Conservation (phyloP, 108 stramenopile species). For the Nitzschia sp. region DNA sequence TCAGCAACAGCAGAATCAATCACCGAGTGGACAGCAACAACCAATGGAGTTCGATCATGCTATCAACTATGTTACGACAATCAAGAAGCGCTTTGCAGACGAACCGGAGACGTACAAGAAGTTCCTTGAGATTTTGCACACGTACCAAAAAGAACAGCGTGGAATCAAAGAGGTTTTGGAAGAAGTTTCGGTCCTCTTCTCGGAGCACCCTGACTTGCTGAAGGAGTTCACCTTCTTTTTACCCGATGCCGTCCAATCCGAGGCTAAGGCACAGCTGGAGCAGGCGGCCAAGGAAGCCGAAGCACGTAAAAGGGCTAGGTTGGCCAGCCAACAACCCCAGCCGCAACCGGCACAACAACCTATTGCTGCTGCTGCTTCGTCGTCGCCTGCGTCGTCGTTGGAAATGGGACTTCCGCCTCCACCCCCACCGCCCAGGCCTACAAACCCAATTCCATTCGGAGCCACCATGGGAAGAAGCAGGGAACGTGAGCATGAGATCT, state of each 20-base stretch:
- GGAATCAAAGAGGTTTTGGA: constrained; percentile 97
- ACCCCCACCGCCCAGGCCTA: constrained; percentile 21
- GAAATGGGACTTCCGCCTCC: background rate
- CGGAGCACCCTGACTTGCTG: constrained; percentile 97
- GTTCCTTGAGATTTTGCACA: constrained; percentile 99
- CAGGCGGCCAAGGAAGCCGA: constrained; percentile 83
- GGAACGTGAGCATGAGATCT: constrained; percentile 75
- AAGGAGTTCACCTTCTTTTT: constrained; percentile 99
- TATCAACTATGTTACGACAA: constrained; percentile 97
- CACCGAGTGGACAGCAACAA: constrained; percentile 17
- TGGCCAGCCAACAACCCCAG: constrained; percentile 16
- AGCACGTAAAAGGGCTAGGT: constrained; percentile 59
- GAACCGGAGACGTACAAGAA: constrained; percentile 95
- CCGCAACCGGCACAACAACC: background rate
- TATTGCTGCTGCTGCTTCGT: background rate
- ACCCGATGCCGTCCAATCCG: constrained; percentile 98
- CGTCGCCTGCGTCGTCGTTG: constrained; percentile 9
- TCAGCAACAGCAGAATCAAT: background rate
- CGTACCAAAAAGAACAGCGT: constrained; percentile 98
- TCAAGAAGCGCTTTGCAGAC: constrained; percentile 93
- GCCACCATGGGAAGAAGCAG: constrained; percentile 72
- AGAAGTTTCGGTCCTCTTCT: constrained; percentile 94
- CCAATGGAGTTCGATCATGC: constrained; percentile 97
- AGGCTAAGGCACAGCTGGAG: constrained; percentile 92
- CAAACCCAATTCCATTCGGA: constrained; percentile 72